Conservation (phyloP, 306 rosid genomes). For the Mucuna pruriens region DNA sequence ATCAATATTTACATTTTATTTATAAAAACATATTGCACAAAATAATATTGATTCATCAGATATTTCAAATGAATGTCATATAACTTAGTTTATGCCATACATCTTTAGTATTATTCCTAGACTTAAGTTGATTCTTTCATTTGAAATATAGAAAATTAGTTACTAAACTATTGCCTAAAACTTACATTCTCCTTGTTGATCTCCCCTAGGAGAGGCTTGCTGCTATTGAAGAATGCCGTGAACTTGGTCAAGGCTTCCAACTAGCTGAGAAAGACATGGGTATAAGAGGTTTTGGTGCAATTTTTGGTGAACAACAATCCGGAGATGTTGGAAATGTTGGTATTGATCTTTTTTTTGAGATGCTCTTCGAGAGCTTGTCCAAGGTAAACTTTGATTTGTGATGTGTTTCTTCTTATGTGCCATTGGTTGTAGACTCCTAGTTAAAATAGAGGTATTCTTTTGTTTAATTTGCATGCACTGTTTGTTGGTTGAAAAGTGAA, state of each 20-base stretch:
- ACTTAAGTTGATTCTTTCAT: neutral
- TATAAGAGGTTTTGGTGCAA: slow-evolving; percentile 94
- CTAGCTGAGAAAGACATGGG: slow-evolving; percentile 99
- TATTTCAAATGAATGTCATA: neutral
- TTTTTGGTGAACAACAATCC: slow-evolving; percentile 94
- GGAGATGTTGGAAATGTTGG: slow-evolving; percentile 99
- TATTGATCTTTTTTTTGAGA: slow-evolving; percentile 94
- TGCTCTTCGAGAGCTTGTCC: slow-evolving; percentile 99
- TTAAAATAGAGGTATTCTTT: slow-evolving; percentile 37
- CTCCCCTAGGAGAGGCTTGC: slow-evolving; percentile 82
- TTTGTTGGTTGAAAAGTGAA: slow-evolving; percentile 14
- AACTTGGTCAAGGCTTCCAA: slow-evolving; percentile 98
- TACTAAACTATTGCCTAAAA: slow-evolving; percentile 37
- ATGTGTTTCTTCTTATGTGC: slow-evolving; percentile 21
- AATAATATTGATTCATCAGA: slow-evolving; percentile 17
- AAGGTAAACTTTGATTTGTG: slow-evolving; percentile 58
- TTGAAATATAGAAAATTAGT: slow-evolving; percentile 29
- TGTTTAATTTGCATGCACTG: slow-evolving; percentile 27
- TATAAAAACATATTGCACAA: slow-evolving; percentile 21
- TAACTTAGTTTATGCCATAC: neutral
- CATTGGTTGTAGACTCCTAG: slow-evolving; percentile 7
- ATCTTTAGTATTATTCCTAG: slow-evolving; percentile 7
- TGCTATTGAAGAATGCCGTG: slow-evolving; percentile 92
- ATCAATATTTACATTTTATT: slow-evolving; percentile 33
- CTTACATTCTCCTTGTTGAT: slow-evolving; percentile 43